Evolutionary conservation across 148 eudicot species (phyloP), one percentile per base, ranked within the genome.

Genomic region (Fagopyrum homotropicum): DNA sequence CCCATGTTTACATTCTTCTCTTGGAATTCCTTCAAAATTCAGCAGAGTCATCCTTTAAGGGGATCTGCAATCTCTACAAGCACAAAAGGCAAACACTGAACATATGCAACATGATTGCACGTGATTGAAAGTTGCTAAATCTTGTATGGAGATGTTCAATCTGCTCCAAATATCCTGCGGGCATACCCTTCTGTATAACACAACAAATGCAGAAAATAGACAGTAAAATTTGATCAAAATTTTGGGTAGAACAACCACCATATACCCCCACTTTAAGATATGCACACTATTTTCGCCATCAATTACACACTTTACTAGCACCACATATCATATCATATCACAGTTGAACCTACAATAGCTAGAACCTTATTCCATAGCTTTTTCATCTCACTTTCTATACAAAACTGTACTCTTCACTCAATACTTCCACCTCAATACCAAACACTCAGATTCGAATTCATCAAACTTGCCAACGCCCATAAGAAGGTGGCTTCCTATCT

Each of bases 391-490:
- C 26, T 12, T 63, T 43, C 69, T 63, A 63, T 63, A 63, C 69
- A 63, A 59, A 30, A 29, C 43, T 63, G 45, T 30, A 63, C 45
- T 63, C 15, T 30, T 10, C 69, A 63, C 35, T 63, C 45, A 30
- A 61, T 61, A 22, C 69, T 61, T 61, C 2, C 14, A 9, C 26
- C 26, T 22, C 66, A 60, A 63, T 29, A 63, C n/a, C 69, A 63
- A 63, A 11, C 69, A 30, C 69, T 19, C 16, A 30, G 30, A 5
- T 29, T 30, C 44, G 10, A 29, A 63, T 30, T 6, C 45, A 10
- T 63, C 66, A 60, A 60, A 8, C 44, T 30, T 50, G 48, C 75
- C 75, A 72, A 50, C 75, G 75, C 56, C 74, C 51, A 72, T 72
- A 72, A 22, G 75, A 48, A 7, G 75, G 75, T 35, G 40, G 40